Conservation (phyloP, 2,329 filamentous ascomycete genomes). For the Calonectria hongkongensis region DNA sequence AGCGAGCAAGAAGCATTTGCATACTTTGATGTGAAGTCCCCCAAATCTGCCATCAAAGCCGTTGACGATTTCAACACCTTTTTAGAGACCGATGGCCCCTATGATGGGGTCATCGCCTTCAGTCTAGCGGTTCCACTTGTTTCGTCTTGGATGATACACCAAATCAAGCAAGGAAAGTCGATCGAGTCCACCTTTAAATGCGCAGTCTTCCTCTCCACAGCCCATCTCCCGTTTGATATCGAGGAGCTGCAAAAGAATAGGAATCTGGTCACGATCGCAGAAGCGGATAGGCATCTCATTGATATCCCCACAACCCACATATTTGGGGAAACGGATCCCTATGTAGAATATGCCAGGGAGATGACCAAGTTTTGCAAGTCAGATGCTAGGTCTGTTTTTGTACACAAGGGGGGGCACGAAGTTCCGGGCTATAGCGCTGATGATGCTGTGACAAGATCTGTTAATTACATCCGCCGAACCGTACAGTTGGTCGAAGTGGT, state of each 20-base stretch:
- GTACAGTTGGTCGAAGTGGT: not conserved
- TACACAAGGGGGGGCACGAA: slow-evolving; percentile 13
- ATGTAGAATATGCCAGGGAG: not conserved
- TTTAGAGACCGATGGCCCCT: not conserved
- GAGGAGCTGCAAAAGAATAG: not conserved
- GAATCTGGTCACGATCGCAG: not conserved
- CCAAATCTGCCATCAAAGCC: not conserved
- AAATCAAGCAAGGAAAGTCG: slow-evolving; percentile 1
- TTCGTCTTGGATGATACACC: slow-evolving; percentile 10
- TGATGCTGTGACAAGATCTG: not conserved
- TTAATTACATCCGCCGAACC: not conserved
- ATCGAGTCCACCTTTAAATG: slow-evolving; percentile 11
- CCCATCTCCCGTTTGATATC: not conserved
- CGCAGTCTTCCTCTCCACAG: slow-evolving; percentile 5
- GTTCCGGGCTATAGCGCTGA: not conserved
- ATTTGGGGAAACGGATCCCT: not conserved
- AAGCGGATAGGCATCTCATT: not conserved
- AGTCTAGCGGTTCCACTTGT: not conserved
- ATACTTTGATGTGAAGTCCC: not conserved
- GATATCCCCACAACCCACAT: slow-evolving; percentile 16
- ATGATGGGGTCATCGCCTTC: slow-evolving; percentile 18
- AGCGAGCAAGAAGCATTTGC: slow-evolving; percentile 9
- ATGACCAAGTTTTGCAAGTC: not conserved
- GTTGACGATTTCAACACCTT: slow-evolving; percentile 1
- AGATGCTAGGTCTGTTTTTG: not conserved